Conservation (phyloP, 306 rosid species). For the Acmispon strigosus region DNA sequence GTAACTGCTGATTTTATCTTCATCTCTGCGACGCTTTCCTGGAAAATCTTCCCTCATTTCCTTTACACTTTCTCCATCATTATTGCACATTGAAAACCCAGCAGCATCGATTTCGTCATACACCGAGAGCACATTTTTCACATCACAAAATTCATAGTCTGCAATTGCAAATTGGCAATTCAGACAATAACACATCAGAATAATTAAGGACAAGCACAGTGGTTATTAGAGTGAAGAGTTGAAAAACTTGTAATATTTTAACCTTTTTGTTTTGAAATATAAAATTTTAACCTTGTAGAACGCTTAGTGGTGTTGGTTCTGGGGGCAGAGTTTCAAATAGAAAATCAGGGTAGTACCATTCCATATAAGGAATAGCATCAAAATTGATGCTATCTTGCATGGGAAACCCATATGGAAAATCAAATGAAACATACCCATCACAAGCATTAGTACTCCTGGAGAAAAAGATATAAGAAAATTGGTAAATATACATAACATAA, state of each 20-base stretch:
- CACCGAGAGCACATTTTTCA: conserved; percentile 8
- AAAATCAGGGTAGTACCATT: conserved; percentile 19
- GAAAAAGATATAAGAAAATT: not conserved
- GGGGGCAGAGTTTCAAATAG: conserved; percentile 16
- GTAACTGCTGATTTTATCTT: conserved; percentile 1
- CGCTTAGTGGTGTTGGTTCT: conserved; percentile 6
- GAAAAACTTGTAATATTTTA: not conserved
- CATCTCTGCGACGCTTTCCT: conserved; percentile 11
- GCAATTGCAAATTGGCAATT: not conserved
- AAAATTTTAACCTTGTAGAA: conserved; percentile 32
- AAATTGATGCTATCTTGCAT: conserved; percentile 20
- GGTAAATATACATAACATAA: too few relatives aligned
- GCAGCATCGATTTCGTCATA: conserved; percentile 16
- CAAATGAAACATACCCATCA: conserved; percentile 14
- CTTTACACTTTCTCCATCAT: conserved; percentile 10
- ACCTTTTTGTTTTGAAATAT: too few relatives aligned
- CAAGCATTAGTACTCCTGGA: conserved; percentile 5
- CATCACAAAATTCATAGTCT: conserved; percentile 26
- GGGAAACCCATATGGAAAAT: conserved; percentile 33
- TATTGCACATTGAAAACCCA: not conserved
- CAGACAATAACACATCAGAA: not conserved
- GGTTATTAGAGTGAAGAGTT: not conserved
- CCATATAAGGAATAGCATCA: conserved; percentile 29
- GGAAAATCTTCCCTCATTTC: not conserved
- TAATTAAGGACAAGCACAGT: too few relatives aligned